phyloP scores from a whole-genome alignment of 306 rosid species.

The Quercus berberidifolia region DNA sequence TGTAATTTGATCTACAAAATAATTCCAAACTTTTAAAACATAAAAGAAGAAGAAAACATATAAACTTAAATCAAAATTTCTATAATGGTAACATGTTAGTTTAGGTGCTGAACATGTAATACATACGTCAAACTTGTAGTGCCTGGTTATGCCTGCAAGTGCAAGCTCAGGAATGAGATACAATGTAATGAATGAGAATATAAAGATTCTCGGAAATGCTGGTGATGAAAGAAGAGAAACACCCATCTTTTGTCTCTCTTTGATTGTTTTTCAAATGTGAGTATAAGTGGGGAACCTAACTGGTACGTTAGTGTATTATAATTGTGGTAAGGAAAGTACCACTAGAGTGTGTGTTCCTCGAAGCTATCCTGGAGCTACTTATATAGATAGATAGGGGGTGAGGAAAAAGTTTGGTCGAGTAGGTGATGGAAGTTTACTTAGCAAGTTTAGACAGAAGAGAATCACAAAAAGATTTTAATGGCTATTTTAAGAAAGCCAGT shows the following conservation, averaged over 20 bases:
- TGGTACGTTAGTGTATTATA: too few relatives aligned
- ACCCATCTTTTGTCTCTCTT: conserved; percentile 31
- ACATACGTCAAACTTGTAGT: conserved; percentile 60
- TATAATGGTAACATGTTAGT: background rate
- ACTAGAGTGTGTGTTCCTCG: background rate
- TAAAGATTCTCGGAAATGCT: conserved; percentile 17
- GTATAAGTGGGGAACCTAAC: too few relatives aligned
- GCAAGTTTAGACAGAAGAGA: conserved; percentile 24
- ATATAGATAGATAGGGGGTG: conserved; percentile 12
- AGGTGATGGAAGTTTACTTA: conserved; percentile 10
- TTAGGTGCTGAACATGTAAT: background rate
- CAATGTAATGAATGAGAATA: conserved; percentile 18
- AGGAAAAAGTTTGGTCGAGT: conserved; percentile 19
- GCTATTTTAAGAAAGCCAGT: conserved; percentile 11
- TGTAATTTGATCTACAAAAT: conserved; percentile 37
- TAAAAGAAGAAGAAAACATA: background rate
- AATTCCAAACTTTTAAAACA: background rate
- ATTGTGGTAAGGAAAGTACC: background rate
- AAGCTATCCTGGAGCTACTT: conserved; percentile 8
- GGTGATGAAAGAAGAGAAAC: conserved; percentile 1
- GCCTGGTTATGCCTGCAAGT: conserved; percentile 52
- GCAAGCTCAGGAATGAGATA: conserved; percentile 32
- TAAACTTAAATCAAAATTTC: background rate
- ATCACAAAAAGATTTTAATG: background rate
- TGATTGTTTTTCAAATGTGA: background rate